phyloP scores from a whole-genome alignment of 164 flowering plant genomes.

The Euptelea pleiosperma region DNA sequence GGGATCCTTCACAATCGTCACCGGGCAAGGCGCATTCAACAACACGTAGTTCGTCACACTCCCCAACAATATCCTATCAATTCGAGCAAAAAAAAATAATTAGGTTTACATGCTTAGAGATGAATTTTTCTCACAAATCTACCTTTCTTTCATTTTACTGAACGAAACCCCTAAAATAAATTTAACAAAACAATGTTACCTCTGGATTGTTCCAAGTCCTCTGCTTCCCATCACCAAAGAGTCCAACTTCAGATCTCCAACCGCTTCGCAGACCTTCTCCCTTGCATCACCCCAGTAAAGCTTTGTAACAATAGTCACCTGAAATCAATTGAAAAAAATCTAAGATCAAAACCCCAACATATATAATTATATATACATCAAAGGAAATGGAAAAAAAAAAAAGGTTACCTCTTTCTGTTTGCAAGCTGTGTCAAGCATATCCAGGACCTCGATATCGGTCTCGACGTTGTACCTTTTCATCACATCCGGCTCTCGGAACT shows the following conservation, averaged over 20 bases:
- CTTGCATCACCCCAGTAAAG: conserved; percentile 93
- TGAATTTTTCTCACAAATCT: neutral
- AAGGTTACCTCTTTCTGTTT: conserved; percentile 54
- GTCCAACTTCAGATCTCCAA: conserved; percentile 48
- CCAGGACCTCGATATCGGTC: conserved; percentile 58
- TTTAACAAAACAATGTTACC: conserved; percentile 25
- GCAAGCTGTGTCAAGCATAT: conserved; percentile 51
- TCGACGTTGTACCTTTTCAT: conserved; percentile 46
- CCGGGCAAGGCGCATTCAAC: conserved; percentile 57
- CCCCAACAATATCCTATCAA: conserved; percentile 54
- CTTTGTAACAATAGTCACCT: conserved; percentile 60
- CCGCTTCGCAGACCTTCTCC: conserved; percentile 56
- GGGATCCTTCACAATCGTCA: conserved; percentile 74
- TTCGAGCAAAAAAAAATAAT: neutral
- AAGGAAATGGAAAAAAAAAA: neutral
- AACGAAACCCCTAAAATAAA: neutral
- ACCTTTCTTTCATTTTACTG: neutral
- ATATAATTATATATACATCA: neutral
- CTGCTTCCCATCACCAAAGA: conserved; percentile 81
- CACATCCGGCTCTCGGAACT: conserved; percentile 59
- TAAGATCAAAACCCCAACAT: neutral
- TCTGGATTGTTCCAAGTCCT: conserved; percentile 58
- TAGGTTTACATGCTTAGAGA: neutral
- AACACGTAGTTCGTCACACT: conserved; percentile 60
- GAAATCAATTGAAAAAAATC: neutral